Evolutionary conservation across 352 stramenopile genomes (phyloP).

Genomic region (Phytopythium litorale): DNA sequence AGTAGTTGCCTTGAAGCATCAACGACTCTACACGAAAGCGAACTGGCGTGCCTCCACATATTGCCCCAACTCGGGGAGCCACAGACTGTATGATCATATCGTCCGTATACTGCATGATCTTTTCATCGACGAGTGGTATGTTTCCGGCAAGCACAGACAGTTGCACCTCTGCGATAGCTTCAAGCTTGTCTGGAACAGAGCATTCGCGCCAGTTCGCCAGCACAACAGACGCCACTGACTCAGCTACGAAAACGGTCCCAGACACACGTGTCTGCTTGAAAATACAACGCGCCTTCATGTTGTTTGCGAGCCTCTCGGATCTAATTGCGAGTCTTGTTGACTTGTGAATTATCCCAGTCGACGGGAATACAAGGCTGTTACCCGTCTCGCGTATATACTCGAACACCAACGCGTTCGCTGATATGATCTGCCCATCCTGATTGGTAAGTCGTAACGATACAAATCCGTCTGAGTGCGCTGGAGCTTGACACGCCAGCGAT

Average conservation of each 20-base stretch:
- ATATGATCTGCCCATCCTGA: conserved; percentile 12
- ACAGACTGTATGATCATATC: neutral
- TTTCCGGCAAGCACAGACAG: conserved; percentile 13
- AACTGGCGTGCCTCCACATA: neutral
- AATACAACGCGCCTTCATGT: conserved; percentile 21
- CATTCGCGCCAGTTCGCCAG: conserved; percentile 11
- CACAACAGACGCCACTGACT: conserved; percentile 4
- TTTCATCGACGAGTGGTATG: neutral
- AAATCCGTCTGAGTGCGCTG: conserved; percentile 12
- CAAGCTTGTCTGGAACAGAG: conserved; percentile 10
- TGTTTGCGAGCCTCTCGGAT: conserved; percentile 14
- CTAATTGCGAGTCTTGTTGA: conserved; percentile 21
- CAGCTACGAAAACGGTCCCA: neutral
- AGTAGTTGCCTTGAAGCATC: conserved; percentile 7
- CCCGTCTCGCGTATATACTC: conserved; percentile 19
- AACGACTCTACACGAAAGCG: neutral
- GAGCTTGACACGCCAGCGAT: conserved; percentile 27
- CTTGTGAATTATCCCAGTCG: conserved; percentile 26
- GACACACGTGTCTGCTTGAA: conserved; percentile 8
- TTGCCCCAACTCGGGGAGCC: neutral
- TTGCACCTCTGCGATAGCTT: conserved; percentile 1
- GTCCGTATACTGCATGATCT: neutral
- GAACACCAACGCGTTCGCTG: conserved; percentile 37
- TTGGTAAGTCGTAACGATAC: conserved; percentile 28
- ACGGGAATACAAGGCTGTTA: conserved; percentile 15